Conservation (phyloP, 805 yeast genomes). For the Nakazawaea peltata region DNA sequence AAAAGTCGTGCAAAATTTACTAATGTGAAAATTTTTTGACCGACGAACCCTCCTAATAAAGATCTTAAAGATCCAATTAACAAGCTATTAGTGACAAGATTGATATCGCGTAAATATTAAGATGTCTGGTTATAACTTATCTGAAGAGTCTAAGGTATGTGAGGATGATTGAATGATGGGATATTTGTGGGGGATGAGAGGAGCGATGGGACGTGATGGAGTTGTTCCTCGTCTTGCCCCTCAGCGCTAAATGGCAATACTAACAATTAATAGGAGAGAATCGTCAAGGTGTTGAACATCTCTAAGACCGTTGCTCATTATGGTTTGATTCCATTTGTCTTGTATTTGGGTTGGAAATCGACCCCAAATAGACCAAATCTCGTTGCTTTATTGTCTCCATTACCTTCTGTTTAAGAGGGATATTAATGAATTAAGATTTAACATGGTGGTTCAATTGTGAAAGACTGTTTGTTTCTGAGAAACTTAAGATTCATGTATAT, state of each 20-base stretch:
- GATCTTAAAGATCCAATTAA: background rate
- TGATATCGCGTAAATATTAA: too few relatives aligned
- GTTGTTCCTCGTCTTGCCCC: too few relatives aligned
- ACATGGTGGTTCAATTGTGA: too few relatives aligned
- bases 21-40: background rate
- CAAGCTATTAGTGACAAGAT: too few relatives aligned
- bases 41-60: background rate
- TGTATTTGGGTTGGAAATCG: constrained; percentile 83
- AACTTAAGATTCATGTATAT: too few relatives aligned
- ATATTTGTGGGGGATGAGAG: too few relatives aligned
- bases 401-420: constrained; percentile 55
- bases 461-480: too few relatives aligned
- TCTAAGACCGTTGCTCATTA: constrained; percentile 87
- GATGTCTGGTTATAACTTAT: constrained; percentile 31
- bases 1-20: background rate
- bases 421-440: background rate
- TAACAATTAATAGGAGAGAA: constrained; percentile 58
- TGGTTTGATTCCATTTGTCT: constrained; percentile 93
- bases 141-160: constrained; percentile 36
- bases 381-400: constrained; percentile 63
- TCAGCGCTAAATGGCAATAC: background rate
- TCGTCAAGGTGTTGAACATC: constrained; percentile 71
- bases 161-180: background rate
- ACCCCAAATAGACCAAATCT: constrained; percentile 80
- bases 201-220: too few relatives aligned